A percentile compares a stretch with the other conserved stretches of the same genome.
phyloP scores from a whole-genome alignment of 208 protist species.

The Strigomonas oncopelti region DNA sequence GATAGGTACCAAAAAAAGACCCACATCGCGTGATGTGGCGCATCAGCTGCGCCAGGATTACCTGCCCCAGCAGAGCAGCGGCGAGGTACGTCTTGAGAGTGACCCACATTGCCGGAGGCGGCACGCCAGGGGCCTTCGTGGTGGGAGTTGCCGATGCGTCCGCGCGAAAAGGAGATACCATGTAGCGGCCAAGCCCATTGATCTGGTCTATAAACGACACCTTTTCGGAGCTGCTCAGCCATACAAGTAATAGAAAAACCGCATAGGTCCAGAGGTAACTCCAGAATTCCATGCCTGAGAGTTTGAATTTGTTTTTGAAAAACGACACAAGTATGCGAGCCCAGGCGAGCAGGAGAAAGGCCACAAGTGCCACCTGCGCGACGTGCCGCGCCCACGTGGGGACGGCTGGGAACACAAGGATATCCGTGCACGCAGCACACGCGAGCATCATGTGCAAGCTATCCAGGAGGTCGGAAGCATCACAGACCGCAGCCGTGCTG shows the following conservation, averaged over 20 bases:
- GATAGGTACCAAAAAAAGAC: background rate
- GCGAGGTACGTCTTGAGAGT: constrained; percentile 7
- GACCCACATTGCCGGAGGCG: background rate
- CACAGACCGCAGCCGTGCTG: background rate
- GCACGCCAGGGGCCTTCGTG: background rate
- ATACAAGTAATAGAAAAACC: background rate
- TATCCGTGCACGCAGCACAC: background rate
- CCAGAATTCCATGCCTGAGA: background rate
- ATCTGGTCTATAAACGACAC: background rate
- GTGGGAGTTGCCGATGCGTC: background rate
- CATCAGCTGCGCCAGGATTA: constrained; percentile 9
- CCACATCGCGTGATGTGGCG: background rate
- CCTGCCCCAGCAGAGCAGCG: background rate
- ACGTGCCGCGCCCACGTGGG: background rate
- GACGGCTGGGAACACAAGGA: background rate
- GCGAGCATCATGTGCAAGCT: background rate
- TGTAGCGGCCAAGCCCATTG: background rate
- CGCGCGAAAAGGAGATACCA: background rate
- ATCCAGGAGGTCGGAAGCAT: background rate
- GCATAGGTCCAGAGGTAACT: background rate
- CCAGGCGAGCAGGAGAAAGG: background rate
- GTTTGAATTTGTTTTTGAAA: background rate
- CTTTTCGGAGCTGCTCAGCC: background rate
- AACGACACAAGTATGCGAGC: background rate
- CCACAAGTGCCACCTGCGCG: background rate